Evolutionary conservation across 1,284 basidiomycete species (phyloP).

Genomic region (Meira miltonrushii): DNA sequence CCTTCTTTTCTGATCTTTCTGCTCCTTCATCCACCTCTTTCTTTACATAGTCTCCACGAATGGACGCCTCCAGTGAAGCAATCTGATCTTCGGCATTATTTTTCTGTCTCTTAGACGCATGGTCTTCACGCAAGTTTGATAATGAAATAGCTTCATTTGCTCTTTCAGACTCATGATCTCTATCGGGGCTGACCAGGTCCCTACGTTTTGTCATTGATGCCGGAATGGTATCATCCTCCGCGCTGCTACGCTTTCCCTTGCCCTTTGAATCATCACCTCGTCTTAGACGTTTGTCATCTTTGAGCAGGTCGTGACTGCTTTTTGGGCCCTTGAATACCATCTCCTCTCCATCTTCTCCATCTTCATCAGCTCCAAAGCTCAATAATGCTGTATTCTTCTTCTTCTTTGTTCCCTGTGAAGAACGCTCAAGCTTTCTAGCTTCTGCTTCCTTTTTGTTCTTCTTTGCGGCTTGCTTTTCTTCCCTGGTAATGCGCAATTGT

Average conservation of each 20-base stretch:
- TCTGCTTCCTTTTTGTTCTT: conserved; percentile 69
- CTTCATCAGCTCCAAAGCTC: conserved; percentile 40
- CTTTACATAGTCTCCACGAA: conserved; percentile 12
- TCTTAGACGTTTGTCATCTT: conserved; percentile 28
- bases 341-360: conserved; percentile 17
- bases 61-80: conserved; percentile 14
- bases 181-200: not conserved
- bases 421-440: conserved; percentile 6
- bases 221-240: not conserved
- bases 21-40: conserved; percentile 10
- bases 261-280: not conserved
- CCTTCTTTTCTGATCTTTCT: conserved; percentile 9
- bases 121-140: not conserved
- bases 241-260: not conserved
- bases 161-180: not conserved
- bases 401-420: conserved; percentile 16
- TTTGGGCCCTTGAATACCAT: conserved; percentile 25
- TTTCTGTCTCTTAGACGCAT: not conserved
- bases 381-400: conserved; percentile 34
- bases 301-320: conserved; percentile 46
- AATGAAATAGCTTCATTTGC: not conserved
- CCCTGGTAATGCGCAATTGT: conserved; percentile 89
- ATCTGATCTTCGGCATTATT: conserved; percentile 6
- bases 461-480: conserved; percentile 76
- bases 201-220: conserved; percentile 9